These are phyloP conservation scores for Suhomyces sp. DNA, from an alignment of 805 yeast species.

Conservation along the genomic window DNA sequence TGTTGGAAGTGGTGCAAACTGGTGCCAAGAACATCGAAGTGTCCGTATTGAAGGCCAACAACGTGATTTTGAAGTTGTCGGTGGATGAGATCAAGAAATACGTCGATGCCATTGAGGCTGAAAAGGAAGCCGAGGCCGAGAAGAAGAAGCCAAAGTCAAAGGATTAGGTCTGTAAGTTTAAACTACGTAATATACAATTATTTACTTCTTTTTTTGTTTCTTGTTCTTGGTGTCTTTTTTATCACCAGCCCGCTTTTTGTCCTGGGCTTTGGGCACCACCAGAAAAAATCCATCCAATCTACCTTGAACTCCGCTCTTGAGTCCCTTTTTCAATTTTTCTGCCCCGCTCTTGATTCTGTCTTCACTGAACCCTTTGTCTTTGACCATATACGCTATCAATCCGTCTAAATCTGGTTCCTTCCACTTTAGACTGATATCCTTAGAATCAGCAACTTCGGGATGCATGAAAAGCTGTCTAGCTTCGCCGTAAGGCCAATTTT, in stretches of 20 bases:
- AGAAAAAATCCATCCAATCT: conserved; percentile 90
- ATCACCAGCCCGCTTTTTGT: conserved; percentile 31
- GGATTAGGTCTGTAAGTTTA: conserved; percentile 6
- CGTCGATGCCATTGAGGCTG: conserved; percentile 82
- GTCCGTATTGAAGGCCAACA: conserved; percentile 75
- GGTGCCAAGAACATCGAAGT: conserved; percentile 96
- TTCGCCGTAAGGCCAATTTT: conserved; percentile 88
- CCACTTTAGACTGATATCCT: conserved; percentile 77
- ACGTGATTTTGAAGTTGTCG: conserved; percentile 54
- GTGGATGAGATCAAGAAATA: conserved; percentile 70
- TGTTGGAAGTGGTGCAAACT: conserved; percentile 95
- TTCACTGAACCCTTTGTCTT: conserved; percentile 87
- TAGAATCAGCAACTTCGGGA: conserved; percentile 73
- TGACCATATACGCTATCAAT: conserved; percentile 76
- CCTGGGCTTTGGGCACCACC: conserved; percentile 47
- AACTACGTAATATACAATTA: not conserved
- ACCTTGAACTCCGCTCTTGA: conserved; percentile 85
- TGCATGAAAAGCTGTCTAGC: conserved; percentile 79
- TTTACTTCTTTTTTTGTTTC: conserved; percentile 19
- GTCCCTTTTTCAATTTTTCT: conserved; percentile 76
- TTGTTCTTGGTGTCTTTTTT: conserved; percentile 28
- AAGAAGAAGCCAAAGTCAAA: conserved; percentile 51
- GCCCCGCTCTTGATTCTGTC: conserved; percentile 89
- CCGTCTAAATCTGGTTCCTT: conserved; percentile 83
- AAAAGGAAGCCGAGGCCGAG: conserved; percentile 79